Evolutionary conservation across 2,329 filamentous ascomycete genomes (phyloP), one percentile per base, ranked within the genome.

Genomic region (Epichloe festucae): DNA sequence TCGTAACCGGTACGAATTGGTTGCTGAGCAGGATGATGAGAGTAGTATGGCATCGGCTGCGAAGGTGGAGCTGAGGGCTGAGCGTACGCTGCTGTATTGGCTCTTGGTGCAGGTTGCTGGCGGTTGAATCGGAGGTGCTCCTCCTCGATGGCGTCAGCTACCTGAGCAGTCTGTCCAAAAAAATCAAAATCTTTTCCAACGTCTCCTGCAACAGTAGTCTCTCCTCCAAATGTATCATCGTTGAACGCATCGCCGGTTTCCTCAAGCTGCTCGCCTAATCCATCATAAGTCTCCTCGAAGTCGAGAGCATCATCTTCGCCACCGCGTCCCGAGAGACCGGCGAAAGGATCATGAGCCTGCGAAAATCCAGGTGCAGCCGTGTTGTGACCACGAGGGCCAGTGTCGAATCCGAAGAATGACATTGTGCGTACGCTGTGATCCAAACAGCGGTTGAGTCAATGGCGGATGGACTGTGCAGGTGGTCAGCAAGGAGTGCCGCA

Each of bases 281-380:
- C 91, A 68, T 98, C 93, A 65, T 97, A 97, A 39, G 91, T 97
- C 65, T 98, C 89, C 61, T 98, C 93, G 60, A 97, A 98, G 61
- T 97, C 87, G 61, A 76, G 65, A 23, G 71, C 73, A 55, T 77
- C 79, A 58, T 75, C 74, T 49, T 69, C 68, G 59, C 84, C 80
- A 53, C 84, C 78, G 48, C 74, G 77, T 60, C 76, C 75, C 53
- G 86, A 83, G 52, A 96, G 79, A 53, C 86, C 84, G 57, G 87
- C 89, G 68, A 97, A 97, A 40, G 91, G 89, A 69, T 98, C 89
- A 59, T 86, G 78, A 54, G 77, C 69, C 66, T 89, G 85, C 60
- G 89, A 84, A 70, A 97, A 97, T 63, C 89, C 89, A 50, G 85
- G 81, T 39, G 83, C 84, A 51, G 77, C 74, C 60, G 75, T 70